phyloP scores from a whole-genome alignment of 202 grass and related monocot genomes.

The Elaeis oleifera region DNA sequence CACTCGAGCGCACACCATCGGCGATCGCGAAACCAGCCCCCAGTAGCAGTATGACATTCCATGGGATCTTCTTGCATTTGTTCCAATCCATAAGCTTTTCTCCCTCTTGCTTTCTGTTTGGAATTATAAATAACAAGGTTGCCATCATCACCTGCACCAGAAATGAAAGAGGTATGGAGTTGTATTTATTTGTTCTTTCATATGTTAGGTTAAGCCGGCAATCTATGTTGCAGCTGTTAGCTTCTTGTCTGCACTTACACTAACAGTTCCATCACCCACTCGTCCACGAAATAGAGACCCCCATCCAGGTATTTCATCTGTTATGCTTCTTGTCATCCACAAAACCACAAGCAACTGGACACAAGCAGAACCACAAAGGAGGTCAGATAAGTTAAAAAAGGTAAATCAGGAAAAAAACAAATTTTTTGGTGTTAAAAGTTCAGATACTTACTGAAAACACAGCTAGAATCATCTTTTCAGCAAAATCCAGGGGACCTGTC shows the following conservation, averaged over 20 bases:
- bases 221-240: too few species aligned
- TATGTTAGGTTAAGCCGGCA: not conserved
- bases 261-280: slow-evolving; percentile 9
- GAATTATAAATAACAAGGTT: slow-evolving; percentile 1
- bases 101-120: slow-evolving; percentile 3
- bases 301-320: slow-evolving; percentile 2
- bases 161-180: not conserved
- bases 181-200: not conserved
- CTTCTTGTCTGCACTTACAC: not conserved
- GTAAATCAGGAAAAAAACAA: not conserved
- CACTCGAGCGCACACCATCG: slow-evolving; percentile 30
- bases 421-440: not conserved
- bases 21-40: too few species aligned
- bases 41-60: slow-evolving; percentile 2
- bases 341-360: not conserved
- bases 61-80: too few species aligned
- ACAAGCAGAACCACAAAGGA: too few species aligned
- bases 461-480: slow-evolving; percentile 6
- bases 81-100: not conserved
- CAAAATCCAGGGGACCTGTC: slow-evolving; percentile 4
- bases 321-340: slow-evolving; percentile 9
- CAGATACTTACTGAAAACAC: slow-evolving; percentile 3
- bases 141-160: slow-evolving; percentile 9
- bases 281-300: slow-evolving; percentile 1
- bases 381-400: too few species aligned